phyloP scores from a whole-genome alignment of 1,139 yeast species.

The Ashbya aceris region DNA sequence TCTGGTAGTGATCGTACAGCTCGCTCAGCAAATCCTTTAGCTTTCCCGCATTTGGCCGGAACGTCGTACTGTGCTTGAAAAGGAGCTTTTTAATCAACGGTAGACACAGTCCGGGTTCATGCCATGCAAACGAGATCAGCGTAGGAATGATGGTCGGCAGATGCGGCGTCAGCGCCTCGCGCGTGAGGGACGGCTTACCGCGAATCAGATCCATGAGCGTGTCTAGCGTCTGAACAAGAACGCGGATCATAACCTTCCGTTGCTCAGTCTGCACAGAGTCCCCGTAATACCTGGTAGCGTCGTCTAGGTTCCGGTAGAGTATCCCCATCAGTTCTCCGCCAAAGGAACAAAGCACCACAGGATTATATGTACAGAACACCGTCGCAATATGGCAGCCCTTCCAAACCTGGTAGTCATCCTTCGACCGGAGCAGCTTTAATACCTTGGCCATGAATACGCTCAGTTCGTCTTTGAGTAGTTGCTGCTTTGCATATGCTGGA shows the following conservation, averaged over 20 bases:
- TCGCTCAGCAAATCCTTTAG: slow-evolving; percentile 39
- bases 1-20: slow-evolving; percentile 31
- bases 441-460: slow-evolving; percentile 50
- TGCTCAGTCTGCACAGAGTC: slow-evolving; percentile 23
- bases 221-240: slow-evolving; percentile 42
- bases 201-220: slow-evolving; percentile 47
- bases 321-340: slow-evolving; percentile 54
- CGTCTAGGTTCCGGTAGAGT: slow-evolving; percentile 43
- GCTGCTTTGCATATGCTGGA: slow-evolving; percentile 31
- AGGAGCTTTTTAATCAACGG: slow-evolving; percentile 44
- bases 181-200: slow-evolving; percentile 75
- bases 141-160: slow-evolving; percentile 52
- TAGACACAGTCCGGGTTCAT: slow-evolving; percentile 34
- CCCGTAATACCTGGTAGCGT: slow-evolving; percentile 25
- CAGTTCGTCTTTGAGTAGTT: slow-evolving; percentile 43
- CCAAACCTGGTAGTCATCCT: slow-evolving; percentile 46
- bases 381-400: slow-evolving; percentile 49
- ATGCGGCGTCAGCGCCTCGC: slow-evolving; percentile 79
- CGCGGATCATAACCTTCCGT: slow-evolving; percentile 34
- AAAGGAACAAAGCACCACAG: slow-evolving; percentile 41
- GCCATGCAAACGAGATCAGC: slow-evolving; percentile 35
- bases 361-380: slow-evolving; percentile 41
- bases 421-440: slow-evolving; percentile 44
- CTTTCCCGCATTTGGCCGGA: slow-evolving; percentile 66
- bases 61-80: slow-evolving; percentile 62